phyloP scores from a whole-genome alignment of 2,329 filamentous ascomycete species.

The Nemania sp. region DNA sequence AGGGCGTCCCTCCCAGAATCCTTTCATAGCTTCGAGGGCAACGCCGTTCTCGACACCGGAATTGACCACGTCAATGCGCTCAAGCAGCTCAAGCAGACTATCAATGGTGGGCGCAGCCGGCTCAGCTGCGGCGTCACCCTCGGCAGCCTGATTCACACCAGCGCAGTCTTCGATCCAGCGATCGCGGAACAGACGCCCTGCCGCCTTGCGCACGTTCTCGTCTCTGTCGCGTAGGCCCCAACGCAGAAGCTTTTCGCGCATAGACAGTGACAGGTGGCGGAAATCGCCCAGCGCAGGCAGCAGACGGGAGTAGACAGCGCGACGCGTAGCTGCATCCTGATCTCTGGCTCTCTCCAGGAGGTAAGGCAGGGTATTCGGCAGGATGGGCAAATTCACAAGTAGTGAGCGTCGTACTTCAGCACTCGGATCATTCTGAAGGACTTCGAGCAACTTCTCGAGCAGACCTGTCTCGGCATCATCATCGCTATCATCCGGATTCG shows the following conservation, averaged over 20 bases:
- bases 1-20: constrained; percentile 92
- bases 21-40: constrained; percentile 89
- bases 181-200: constrained; percentile 86
- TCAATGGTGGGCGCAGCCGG: constrained; percentile 71
- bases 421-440: constrained; percentile 90
- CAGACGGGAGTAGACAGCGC: constrained; percentile 83
- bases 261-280: constrained; percentile 85
- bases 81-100: constrained; percentile 85
- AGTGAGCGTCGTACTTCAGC: constrained; percentile 90
- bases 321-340: constrained; percentile 78
- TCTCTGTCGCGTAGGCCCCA: constrained; percentile 96
- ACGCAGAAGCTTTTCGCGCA: constrained; percentile 91
- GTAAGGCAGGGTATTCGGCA: constrained; percentile 79
- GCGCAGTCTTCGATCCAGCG: constrained; percentile 98
- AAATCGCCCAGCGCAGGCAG: constrained; percentile 92
- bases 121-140: constrained; percentile 58
- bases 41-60: constrained; percentile 89
- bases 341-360: constrained; percentile 90
- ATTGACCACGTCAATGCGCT: constrained; percentile 91
- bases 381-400: constrained; percentile 85
- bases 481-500: constrained; percentile 70
- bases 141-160: constrained; percentile 62
- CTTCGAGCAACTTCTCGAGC: constrained; percentile 80
- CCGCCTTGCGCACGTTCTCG: constrained; percentile 89
- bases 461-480: constrained; percentile 71